Evolutionary conservation across 2,329 filamentous ascomycete species (phyloP), one percentile per base, ranked within the genome.

Genomic region (Penicillium verrucosum): DNA sequence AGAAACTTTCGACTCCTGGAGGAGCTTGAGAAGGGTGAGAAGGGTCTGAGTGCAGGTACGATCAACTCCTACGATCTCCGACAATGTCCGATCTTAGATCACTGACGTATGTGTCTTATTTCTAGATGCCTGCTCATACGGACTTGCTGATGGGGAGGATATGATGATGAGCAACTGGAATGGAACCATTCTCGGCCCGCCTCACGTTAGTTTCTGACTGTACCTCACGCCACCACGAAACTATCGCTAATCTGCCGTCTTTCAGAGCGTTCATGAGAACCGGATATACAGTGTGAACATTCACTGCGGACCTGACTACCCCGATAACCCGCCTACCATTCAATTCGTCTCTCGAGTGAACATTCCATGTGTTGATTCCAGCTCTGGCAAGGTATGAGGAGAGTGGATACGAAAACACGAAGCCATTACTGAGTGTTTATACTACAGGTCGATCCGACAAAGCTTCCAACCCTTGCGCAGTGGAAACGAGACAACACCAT

Each of bases 121-220:
- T 43, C 51, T 66, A 94, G 94, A 97, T 80, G 92, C 92, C 60
- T 97, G 93, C 80, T 97, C 94, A 43, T 97, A 97, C 69, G 94
- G 94, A 68, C 85, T 99, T 55, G 91, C 93, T 63, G 92, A 97
- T 74, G 88, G 90, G 46, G 92, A 97, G 72, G 94, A 99, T 71
- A 84, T 97, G 63, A 85, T 94, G 76, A 96, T 99, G 92, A 93
- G 89, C 62, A 92, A 97, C 81, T 99, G 94, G 94, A 96, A 96
- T 71, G 94, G 93, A 69, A 99, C 94, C 16, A 97, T 99, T 64
- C 86, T 97, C 48, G 94, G 94, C 1, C 94, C 94, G 66, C 93
- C 94, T 73, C 92, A 97, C 76, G 94, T 97, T 82, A 71, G 89
- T 79, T 34, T 37, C 29, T 14, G 25, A 18, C 49, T 21, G 30